Evolutionary conservation across 768 basidiomycete genomes (phyloP), one percentile per base, ranked within the genome.

Genomic region (Boletus bicolor): DNA sequence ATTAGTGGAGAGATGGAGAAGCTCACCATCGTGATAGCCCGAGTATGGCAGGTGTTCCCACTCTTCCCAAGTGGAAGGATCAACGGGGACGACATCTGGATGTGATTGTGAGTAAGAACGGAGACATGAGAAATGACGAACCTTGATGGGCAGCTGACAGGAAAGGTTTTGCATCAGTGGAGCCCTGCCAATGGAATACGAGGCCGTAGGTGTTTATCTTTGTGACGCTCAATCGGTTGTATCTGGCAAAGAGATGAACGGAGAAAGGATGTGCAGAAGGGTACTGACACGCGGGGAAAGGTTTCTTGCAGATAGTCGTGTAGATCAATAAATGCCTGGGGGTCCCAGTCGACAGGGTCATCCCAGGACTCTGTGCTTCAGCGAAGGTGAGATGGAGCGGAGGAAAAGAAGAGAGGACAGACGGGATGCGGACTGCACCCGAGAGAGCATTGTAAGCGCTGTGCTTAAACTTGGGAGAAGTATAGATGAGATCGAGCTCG

Each of bases 341-440:
- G 46, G 35, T 47, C 46, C 21, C 35, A 34, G 46, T 10, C 46
- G 34, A 47, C 14, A 15, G 46, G 46, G 9, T 2, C 21, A 1
- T 47, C 46, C 35, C 34, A 35, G 1, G 46, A 47, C 34, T 47
- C 46, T 21, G 46, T 47, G 21, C 46, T 47, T 21, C 14, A 35
- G 10, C 6, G 15, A 35, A 10, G 46, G 34, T 47, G 46, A 49
- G 37, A 30, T 5, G 37, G 11, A 5, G 82, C 83, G 15, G 19
- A 15, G n/a, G 17, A 30, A 37, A 10, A 19, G 28, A 14, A 41
- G 15, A 32, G 9, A 43, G 24, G 3, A 66, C 65, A 60, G 48
- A 76, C 74, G 56, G 82, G 19, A 75, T 67, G 38, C 69, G 64
- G 10, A 77, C 65, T 12, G 75, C 70, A 5, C 72, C 70, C 26